Base-by-base conservation (phyloP, 139 green algal species). In the Chlorella sp. region DNA sequence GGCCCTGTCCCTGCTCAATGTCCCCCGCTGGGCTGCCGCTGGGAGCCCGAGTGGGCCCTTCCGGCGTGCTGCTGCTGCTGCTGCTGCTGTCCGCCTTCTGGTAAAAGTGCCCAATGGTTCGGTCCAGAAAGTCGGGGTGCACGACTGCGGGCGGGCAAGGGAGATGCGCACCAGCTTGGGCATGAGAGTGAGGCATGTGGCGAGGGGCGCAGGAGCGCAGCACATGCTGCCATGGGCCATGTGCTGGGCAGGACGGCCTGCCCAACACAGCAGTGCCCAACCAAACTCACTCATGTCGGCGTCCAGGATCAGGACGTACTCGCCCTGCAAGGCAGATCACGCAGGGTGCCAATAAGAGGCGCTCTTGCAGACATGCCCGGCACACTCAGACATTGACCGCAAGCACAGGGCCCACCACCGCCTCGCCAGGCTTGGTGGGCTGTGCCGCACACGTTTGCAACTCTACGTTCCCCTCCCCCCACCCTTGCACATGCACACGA, bases 261-360 rank as follows among this genome's bases (percentile, higher is more conserved):
- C 46, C 46, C 8, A 54, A 7, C 7, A 54, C 11, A 11, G 11
- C 46, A 7, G 8, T 11, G 11, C 7, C 11, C 7, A 7, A 11
- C 44, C 9, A 20, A 30, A 30, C 76, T 82, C 58, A 82, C 76
- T 81, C 85, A 88, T 88, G 69, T 88, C 85, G 36, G 64, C 80
- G 69, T 88, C 85, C n/a, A 88, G 65, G 46, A 86, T 68, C 20
- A 86, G 36, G 9, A 88, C 46, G 20, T 62, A 88, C 41, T 86
- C 76, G 9, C 76, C 76, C 76, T 82, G 60, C 56, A 32, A 20
- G 41, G 74, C 70, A 44, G 67, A 34, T 11, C 17, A 20, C 43
- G 64, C 32, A 40, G 3, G 64, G n/a, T n/a, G n/a, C n/a, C n/a
- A n/a, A n/a, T n/a, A n/a, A n/a, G n/a, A n/a, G n/a, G n/a, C n/a